Evolutionary conservation across 1,284 basidiomycete species (phyloP), one percentile per base, ranked within the genome.

Genomic region (Xerocomus amazonicus): DNA sequence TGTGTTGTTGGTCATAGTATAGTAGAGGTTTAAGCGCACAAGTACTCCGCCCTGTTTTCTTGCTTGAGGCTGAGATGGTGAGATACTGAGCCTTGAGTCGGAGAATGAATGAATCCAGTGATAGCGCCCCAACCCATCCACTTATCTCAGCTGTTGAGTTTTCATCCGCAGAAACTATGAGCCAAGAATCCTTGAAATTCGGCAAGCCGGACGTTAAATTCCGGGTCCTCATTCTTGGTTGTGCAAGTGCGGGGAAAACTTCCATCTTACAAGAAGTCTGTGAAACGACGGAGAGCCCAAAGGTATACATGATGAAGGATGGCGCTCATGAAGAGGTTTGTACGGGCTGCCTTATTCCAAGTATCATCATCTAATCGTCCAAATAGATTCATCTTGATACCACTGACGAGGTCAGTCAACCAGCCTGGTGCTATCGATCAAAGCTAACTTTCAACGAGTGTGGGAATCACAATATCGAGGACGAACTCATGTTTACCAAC

Each of bases 251-350:
- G 19, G 49, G 49, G 16, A 52, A 52, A 26, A 52, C 49, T 3
- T 35, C 49, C 13, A 52, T 52, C 9, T 14, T 52, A 13, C 17
- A 52, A 38, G 26, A 37, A 41, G 38, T 52, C 19, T 52, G 50
- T 4, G 49, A 52, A 32, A 52, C 42, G 12, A 52, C 42, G 2
- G 50, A 52, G 42, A 45, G 17, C 16, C 50, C 43, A 7, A 40
- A 52, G 9, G 23, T 33, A 6, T 52, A 40, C 28, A 51, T 42
- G 16, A 2, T 31, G 9, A 19, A 2, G 6, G 3, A n/a, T 9
- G n/a, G n/a, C n/a, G 1, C 2, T 8, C 23, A 43, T 26, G 33
- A 52, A 45, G 50, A 45, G 49, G 50, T 52, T 4, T 4, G 49
- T 23, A 3, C 10, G 10, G 4, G n/a, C 12, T 13, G 12, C 27